These are phyloP conservation scores for Phyllachora maydis DNA, from an alignment of 2,329 filamentous ascomycete species.

Conservation along the genomic window DNA sequence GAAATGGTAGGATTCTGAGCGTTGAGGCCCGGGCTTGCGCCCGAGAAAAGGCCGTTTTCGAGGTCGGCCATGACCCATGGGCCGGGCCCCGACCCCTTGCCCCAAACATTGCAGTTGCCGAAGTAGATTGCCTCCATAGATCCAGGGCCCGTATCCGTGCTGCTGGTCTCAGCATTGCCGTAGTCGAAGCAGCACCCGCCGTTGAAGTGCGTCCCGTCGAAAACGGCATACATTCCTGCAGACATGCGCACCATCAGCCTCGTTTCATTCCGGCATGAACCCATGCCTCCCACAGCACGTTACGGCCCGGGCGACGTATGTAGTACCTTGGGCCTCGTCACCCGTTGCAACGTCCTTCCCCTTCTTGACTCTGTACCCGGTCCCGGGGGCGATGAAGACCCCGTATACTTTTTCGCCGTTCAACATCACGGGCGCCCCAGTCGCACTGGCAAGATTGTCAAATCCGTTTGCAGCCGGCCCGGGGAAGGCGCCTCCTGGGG, in stretches of 20 bases:
- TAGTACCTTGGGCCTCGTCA: slow-evolving; percentile 31
- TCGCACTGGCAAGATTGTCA: slow-evolving; percentile 38
- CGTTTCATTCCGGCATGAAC: too few species aligned
- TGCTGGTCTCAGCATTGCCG: slow-evolving; percentile 31
- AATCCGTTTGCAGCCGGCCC: slow-evolving; percentile 34
- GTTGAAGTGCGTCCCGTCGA: slow-evolving; percentile 39
- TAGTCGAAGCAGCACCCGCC: slow-evolving; percentile 14
- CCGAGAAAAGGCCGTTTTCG: slow-evolving; percentile 45
- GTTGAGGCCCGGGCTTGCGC: slow-evolving; percentile 22
- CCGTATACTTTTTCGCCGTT: slow-evolving; percentile 41
- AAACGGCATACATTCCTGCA: slow-evolving; percentile 38
- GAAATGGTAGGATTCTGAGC: slow-evolving; percentile 26
- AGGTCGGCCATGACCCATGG: slow-evolving; percentile 52
- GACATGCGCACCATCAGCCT: too few species aligned
- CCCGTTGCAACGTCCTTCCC: slow-evolving; percentile 28
- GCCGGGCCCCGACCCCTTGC: slow-evolving; percentile 32
- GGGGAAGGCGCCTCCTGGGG: slow-evolving; percentile 27
- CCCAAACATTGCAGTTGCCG: slow-evolving; percentile 31
- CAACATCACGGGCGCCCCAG: slow-evolving; percentile 36
- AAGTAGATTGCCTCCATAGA: slow-evolving; percentile 53
- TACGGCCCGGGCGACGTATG: too few species aligned
- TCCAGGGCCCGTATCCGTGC: slow-evolving; percentile 31
- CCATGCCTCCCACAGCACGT: too few species aligned
- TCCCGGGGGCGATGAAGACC: slow-evolving; percentile 38
- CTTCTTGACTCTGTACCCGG: slow-evolving; percentile 38